Conservation (phyloP, 2,329 filamentous ascomycete species). For the Blastomyces gilchristii region DNA sequence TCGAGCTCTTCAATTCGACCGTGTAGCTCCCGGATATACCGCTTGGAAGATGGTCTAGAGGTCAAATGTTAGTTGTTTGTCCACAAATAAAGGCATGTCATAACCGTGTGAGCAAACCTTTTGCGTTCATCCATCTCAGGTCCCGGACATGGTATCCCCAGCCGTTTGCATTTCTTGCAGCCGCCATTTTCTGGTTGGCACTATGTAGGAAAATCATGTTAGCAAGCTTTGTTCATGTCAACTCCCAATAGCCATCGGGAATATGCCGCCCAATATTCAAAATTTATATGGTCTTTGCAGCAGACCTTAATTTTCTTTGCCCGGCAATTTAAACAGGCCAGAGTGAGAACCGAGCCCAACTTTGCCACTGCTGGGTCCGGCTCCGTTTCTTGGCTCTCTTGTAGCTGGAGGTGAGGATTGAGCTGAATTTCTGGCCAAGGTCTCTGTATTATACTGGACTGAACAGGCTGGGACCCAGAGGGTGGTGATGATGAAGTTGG, state of each 20-base stretch:
- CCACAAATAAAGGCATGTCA: background rate
- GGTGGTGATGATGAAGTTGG: background rate
- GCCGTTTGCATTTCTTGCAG: constrained; percentile 12
- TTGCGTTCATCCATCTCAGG: constrained; percentile 11
- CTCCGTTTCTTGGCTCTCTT: background rate
- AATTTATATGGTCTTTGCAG: background rate
- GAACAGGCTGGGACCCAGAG: background rate
- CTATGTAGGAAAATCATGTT: background rate
- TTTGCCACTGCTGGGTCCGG: background rate
- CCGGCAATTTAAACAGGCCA: constrained; percentile 11
- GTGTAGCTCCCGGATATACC: constrained; percentile 13
- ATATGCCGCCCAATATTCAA: background rate
- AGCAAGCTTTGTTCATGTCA: background rate
- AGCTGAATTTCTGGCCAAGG: background rate
- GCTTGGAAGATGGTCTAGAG: constrained; percentile 13
- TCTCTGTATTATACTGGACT: background rate
- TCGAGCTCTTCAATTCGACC: constrained; percentile 13
- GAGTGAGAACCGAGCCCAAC: constrained; percentile 1
- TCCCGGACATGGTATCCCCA: constrained; percentile 10
- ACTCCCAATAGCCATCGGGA: background rate
- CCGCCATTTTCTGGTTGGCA: constrained; percentile 10
- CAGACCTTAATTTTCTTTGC: constrained; percentile 10
- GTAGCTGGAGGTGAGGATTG: background rate
- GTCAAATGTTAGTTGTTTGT: background rate
- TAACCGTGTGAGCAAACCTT: background rate